These are phyloP conservation scores for Fusarium torulosum DNA, from an alignment of 2,329 filamentous ascomycete genomes.

Conservation along the genomic window DNA sequence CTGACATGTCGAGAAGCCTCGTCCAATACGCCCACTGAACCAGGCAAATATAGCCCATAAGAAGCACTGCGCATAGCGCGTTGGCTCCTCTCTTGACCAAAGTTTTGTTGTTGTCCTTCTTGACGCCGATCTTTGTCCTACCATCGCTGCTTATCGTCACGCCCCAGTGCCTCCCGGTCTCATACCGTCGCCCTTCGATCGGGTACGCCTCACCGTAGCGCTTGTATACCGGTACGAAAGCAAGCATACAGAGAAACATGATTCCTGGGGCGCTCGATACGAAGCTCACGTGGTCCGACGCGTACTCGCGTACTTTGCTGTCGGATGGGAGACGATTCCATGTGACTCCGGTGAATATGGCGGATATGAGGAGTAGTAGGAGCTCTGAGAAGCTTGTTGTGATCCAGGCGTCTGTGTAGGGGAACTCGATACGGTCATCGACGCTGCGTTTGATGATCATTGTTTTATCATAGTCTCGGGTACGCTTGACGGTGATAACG, in stretches of 20 bases:
- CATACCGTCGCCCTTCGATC: conserved; percentile 40
- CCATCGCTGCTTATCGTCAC: conserved; percentile 35
- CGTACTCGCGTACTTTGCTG: conserved; percentile 23
- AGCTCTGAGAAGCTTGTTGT: conserved; percentile 35
- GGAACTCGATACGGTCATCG: conserved; percentile 44
- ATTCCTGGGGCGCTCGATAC: conserved; percentile 39
- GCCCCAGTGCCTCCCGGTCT: conserved; percentile 38
- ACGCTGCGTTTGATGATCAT: conserved; percentile 26
- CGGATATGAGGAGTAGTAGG: conserved; percentile 34
- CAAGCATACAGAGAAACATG: conserved; percentile 35
- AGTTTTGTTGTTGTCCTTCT: conserved; percentile 8
- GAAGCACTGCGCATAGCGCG: background rate
- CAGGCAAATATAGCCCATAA: conserved; percentile 35
- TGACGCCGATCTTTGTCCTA: conserved; percentile 25
- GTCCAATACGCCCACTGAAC: conserved; percentile 40
- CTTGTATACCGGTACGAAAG: conserved; percentile 39
- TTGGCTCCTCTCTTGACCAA: conserved; percentile 23
- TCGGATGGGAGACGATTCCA: conserved; percentile 39
- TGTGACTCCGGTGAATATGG: conserved; percentile 44
- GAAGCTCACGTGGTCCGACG: conserved; percentile 38
- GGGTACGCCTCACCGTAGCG: conserved; percentile 45
- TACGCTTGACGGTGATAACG: conserved; percentile 25
- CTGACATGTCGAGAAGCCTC: conserved; percentile 33
- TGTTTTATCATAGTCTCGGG: conserved; percentile 38
- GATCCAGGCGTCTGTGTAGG: conserved; percentile 45